Percentiles rank a stretch among this genome's conserved stretches.
These are phyloP conservation scores for Blepharisma japonicum DNA, from an alignment of 73 alveolate genomes.

Conservation along the genomic window DNA sequence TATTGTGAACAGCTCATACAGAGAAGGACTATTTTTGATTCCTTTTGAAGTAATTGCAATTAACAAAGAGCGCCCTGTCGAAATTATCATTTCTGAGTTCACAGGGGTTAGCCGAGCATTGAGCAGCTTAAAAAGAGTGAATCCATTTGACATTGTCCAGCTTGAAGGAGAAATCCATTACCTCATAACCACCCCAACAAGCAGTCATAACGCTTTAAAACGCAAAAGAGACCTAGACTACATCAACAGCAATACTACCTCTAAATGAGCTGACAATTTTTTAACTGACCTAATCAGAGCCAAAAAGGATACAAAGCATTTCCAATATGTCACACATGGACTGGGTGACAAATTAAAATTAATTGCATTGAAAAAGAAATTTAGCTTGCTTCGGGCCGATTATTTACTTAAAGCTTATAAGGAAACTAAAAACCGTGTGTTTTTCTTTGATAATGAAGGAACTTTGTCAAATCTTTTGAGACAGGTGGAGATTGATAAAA, in stretches of 20 bases:
- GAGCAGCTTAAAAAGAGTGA: conserved; percentile 49
- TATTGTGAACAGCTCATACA: conserved; percentile 39
- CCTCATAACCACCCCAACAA: not conserved
- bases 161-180: conserved; percentile 28
- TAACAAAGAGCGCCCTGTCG: conserved; percentile 32
- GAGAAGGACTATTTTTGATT: conserved; percentile 64
- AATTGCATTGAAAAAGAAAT: conserved; percentile 9
- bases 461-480: conserved; percentile 10
- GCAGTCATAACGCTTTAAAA: not conserved
- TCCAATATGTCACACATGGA: conserved; percentile 24
- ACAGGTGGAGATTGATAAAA: conserved; percentile 6
- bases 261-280: conserved; percentile 20
- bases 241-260: not conserved
- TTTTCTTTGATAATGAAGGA: conserved; percentile 25
- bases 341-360: conserved; percentile 21
- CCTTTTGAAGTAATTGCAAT: conserved; percentile 59
- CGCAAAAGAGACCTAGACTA: not conserved
- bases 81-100: conserved; percentile 54
- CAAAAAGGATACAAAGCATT: conserved; percentile 17
- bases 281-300: conserved; percentile 20
- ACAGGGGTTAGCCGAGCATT: conserved; percentile 63
- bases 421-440: not conserved
- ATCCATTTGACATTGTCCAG: conserved; percentile 60
- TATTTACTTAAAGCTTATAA: conserved; percentile 1
- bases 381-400: not conserved